A percentile compares a stretch with the other conserved stretches of the same genome.
Evolutionary conservation across 1,284 basidiomycete genomes (phyloP).

Genomic region (Xerocomus minutiporus): DNA sequence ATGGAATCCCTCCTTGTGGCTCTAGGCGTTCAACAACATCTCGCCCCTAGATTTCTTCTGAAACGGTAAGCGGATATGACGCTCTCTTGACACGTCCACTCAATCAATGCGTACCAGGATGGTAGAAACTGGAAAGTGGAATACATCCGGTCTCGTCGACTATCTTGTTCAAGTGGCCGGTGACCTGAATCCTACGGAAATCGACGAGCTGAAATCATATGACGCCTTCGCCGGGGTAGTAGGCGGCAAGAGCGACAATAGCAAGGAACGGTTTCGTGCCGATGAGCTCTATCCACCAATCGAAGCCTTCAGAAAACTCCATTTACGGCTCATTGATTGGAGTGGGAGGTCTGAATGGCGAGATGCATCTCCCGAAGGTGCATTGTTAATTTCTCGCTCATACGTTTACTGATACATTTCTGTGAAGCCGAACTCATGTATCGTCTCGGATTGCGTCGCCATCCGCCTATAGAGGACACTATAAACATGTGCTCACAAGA

Average conservation of each 20-base stretch:
- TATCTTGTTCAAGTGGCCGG: not conserved
- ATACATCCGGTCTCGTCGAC: not conserved
- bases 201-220: conserved; percentile 63
- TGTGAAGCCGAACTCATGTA: conserved; percentile 2
- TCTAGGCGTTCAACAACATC: too few relatives aligned
- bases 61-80: too few relatives aligned
- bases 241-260: conserved; percentile 19
- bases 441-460: not conserved
- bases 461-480: conserved; percentile 52
- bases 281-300: conserved; percentile 79
- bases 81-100: too few relatives aligned
- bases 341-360: conserved; percentile 38
- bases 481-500: conserved; percentile 49
- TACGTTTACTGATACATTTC: not conserved
- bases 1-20: not conserved
- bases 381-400: not conserved
- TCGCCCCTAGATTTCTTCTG: too few relatives aligned
- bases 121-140: not conserved
- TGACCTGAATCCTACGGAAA: conserved; percentile 51
- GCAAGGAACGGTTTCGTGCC: too few relatives aligned
- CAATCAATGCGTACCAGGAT: too few relatives aligned
- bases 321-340: conserved; percentile 34
- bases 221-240: conserved; percentile 70
- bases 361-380: conserved; percentile 5
- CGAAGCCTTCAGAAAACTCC: conserved; percentile 56